These are phyloP conservation scores for Ceratobasidium sp. DNA, from an alignment of 1,284 basidiomycete genomes.

Conservation along the genomic window DNA sequence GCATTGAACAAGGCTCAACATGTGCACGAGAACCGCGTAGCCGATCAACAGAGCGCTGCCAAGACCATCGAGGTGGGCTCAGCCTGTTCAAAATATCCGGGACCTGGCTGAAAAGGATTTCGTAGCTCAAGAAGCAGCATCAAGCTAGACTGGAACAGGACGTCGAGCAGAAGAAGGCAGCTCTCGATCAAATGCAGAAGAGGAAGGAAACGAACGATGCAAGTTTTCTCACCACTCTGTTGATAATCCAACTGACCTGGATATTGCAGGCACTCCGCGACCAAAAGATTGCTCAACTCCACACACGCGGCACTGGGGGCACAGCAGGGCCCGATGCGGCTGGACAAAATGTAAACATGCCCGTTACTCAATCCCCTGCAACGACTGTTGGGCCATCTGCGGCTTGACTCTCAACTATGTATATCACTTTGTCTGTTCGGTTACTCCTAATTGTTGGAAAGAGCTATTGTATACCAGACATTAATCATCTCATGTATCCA, in stretches of 20 bases:
- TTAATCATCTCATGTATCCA: conserved; percentile 13
- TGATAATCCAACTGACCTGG: not conserved
- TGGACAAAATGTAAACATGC: conserved; percentile 21
- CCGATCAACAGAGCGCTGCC: conserved; percentile 7
- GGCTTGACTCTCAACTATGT: not conserved
- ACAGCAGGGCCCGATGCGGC: conserved; percentile 1
- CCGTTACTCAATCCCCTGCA: conserved; percentile 16
- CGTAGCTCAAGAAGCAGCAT: conserved; percentile 35
- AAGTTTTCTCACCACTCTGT: not conserved
- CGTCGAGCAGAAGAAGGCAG: conserved; percentile 29
- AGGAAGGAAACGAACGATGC: conserved; percentile 33
- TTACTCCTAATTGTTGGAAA: not conserved
- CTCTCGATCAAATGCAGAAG: conserved; percentile 26
- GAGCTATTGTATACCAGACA: conserved; percentile 5
- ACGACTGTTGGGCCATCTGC: conserved; percentile 17
- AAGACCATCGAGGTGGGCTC: conserved; percentile 28
- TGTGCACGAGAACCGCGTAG: conserved; percentile 16
- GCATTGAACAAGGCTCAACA: conserved; percentile 36
- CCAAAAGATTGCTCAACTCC: conserved; percentile 34
- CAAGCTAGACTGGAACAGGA: conserved; percentile 20
- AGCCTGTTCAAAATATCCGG: not conserved
- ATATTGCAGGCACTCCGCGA: conserved; percentile 27
- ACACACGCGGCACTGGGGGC: conserved; percentile 12
- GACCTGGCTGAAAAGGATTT: not conserved
- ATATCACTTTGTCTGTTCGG: not conserved